These are phyloP conservation scores for Fusarium sp. DNA, from an alignment of 2,329 filamentous ascomycete genomes.

Conservation along the genomic window DNA sequence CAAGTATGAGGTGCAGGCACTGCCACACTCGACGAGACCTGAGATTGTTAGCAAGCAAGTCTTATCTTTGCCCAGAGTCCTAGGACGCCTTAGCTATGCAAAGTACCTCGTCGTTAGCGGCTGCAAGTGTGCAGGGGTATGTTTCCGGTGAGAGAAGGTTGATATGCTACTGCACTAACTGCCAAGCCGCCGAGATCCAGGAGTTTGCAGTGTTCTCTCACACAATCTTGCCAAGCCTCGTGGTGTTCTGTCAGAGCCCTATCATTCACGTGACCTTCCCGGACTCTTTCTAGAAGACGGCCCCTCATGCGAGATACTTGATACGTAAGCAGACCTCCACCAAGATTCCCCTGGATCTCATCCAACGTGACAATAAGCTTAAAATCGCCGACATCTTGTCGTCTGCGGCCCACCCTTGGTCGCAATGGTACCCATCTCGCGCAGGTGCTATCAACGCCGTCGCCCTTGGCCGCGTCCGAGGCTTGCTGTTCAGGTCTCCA, in stretches of 20 bases:
- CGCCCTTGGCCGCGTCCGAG: conserved; percentile 24
- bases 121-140: conserved; percentile 17
- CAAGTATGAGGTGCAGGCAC: conserved; percentile 43
- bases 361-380: conserved; percentile 44
- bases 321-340: conserved; percentile 41
- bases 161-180: conserved; percentile 31
- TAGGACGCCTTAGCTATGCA: conserved; percentile 37
- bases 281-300: conserved; percentile 40
- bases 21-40: conserved; percentile 38
- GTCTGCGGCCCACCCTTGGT: conserved; percentile 27
- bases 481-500: conserved; percentile 3
- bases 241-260: conserved; percentile 7
- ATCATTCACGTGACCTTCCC: conserved; percentile 26
- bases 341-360: conserved; percentile 31
- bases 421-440: conserved; percentile 10
- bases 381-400: conserved; percentile 41
- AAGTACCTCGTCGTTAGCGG: conserved; percentile 36
- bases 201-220: conserved; percentile 3
- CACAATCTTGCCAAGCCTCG: neutral
- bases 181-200: neutral
- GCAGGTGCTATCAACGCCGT: conserved; percentile 29
- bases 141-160: neutral
- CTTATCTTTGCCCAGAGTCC: conserved; percentile 34
- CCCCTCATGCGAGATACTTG: conserved; percentile 37
- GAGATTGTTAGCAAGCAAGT: conserved; percentile 37